Evolutionary conservation across 768 basidiomycete genomes (phyloP).

Genomic region (Mycena haematopus): DNA sequence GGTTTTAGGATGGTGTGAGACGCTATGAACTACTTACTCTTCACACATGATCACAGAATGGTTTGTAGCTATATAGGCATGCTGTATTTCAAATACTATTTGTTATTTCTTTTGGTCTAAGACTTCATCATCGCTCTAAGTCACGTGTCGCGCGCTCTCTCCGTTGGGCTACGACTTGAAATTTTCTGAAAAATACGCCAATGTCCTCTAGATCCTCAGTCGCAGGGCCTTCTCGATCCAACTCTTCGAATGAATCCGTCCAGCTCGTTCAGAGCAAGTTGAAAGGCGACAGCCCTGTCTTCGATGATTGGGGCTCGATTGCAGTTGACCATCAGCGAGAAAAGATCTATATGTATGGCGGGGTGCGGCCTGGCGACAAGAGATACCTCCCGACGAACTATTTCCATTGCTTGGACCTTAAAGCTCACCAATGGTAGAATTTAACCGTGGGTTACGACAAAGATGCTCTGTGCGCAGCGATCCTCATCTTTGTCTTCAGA

Average conservation of each 20-base stretch:
- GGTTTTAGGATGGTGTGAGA: slow-evolving; percentile 52
- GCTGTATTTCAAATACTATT: not conserved
- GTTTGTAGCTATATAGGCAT: not conserved
- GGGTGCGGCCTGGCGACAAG: slow-evolving; percentile 28
- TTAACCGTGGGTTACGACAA: slow-evolving; percentile 31
- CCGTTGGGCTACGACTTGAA: too few relatives aligned
- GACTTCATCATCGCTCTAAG: too few relatives aligned
- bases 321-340: slow-evolving; percentile 28
- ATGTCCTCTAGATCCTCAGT: not conserved
- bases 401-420: slow-evolving; percentile 32
- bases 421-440: slow-evolving; percentile 34
- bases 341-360: slow-evolving; percentile 34
- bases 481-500: not conserved
- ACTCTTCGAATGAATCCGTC: not conserved
- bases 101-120: too few relatives aligned
- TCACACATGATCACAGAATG: too few relatives aligned
- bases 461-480: not conserved
- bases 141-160: too few relatives aligned
- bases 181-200: not conserved
- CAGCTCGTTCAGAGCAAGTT: not conserved
- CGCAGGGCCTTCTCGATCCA: not conserved
- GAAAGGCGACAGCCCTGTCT: slow-evolving; percentile 31
- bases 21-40: not conserved
- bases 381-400: slow-evolving; percentile 28
- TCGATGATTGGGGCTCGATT: slow-evolving; percentile 31